A percentile compares a stretch with the other conserved stretches of the same genome.
Evolutionary conservation across 225 moss, liverwort and hornwort species (phyloP).

Genomic region (Antitrichia curtipendula): DNA sequence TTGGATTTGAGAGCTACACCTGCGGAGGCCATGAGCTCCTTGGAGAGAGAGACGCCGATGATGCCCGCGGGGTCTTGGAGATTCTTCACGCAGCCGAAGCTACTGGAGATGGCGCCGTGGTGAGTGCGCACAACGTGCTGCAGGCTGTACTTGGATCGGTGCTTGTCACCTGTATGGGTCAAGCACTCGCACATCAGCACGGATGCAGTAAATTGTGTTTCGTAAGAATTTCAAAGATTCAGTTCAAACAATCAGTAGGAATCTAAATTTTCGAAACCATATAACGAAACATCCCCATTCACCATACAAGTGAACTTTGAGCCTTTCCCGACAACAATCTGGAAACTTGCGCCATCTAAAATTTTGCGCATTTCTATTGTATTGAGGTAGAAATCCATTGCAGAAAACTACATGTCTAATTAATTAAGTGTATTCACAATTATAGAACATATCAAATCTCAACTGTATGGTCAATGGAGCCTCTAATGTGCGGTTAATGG

Average conservation of each 20-base stretch:
- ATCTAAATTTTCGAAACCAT: neutral
- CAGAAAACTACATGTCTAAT: neutral
- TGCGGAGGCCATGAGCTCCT: constrained; percentile 13
- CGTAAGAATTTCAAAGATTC: no score
- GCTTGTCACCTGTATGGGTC: neutral
- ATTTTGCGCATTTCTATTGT: neutral
- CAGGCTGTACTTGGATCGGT: constrained; percentile 22
- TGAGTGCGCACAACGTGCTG: constrained; percentile 25
- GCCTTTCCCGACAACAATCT: neutral
- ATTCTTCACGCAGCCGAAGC: constrained; percentile 14
- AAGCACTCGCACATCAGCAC: neutral
- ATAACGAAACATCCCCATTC: neutral
- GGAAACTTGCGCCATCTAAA: neutral
- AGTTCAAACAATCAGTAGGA: neutral
- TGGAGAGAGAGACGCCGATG: constrained; percentile 11
- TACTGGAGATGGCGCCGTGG: neutral
- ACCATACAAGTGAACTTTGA: neutral
- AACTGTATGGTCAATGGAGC: neutral
- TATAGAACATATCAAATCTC: neutral
- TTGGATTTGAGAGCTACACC: constrained; percentile 1
- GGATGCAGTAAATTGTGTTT: neutral
- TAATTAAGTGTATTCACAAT: neutral
- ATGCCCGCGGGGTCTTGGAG: neutral
- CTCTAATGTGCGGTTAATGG: neutral
- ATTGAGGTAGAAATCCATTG: neutral